Conservation (phyloP, 2,329 filamentous ascomycete species). For the Elsinoe arachidis region DNA sequence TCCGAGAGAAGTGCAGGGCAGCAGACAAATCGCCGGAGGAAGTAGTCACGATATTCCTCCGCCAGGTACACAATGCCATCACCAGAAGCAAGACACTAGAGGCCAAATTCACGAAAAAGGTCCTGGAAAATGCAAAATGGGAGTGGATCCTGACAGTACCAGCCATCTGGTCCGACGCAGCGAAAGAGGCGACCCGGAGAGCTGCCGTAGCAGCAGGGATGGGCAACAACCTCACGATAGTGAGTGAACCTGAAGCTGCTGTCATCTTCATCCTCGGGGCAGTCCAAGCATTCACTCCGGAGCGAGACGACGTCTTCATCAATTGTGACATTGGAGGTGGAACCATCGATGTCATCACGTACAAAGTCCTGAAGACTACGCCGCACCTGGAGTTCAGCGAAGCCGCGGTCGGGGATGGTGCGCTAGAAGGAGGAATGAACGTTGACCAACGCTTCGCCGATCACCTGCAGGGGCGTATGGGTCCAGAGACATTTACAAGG, state of each 20-base stretch:
- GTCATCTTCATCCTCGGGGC: conserved; percentile 61
- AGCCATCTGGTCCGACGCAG: conserved; percentile 75
- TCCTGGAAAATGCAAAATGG: neutral
- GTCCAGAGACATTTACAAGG: conserved; percentile 53
- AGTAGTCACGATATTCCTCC: neutral
- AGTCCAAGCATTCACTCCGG: conserved; percentile 66
- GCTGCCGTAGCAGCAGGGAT: conserved; percentile 73
- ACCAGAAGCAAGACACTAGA: neutral
- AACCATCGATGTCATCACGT: conserved; percentile 69
- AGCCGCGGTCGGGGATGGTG: conserved; percentile 69
- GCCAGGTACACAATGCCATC: neutral
- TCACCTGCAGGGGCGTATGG: conserved; percentile 47
- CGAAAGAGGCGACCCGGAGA: conserved; percentile 73
- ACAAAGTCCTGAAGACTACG: conserved; percentile 62
- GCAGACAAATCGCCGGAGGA: neutral
- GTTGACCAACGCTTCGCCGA: conserved; percentile 67
- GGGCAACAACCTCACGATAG: conserved; percentile 67
- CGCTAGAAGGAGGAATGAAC: conserved; percentile 69
- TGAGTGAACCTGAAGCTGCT: conserved; percentile 53
- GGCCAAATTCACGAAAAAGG: neutral
- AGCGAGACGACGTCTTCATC: conserved; percentile 54
- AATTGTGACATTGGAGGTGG: conserved; percentile 51
- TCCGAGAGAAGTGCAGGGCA: neutral
- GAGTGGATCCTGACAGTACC: conserved; percentile 69
- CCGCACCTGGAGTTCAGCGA: conserved; percentile 57